Evolutionary conservation across 208 protist species (phyloP), one percentile per base, ranked within the genome.

Genomic region (Acanthamoeba sp.): DNA sequence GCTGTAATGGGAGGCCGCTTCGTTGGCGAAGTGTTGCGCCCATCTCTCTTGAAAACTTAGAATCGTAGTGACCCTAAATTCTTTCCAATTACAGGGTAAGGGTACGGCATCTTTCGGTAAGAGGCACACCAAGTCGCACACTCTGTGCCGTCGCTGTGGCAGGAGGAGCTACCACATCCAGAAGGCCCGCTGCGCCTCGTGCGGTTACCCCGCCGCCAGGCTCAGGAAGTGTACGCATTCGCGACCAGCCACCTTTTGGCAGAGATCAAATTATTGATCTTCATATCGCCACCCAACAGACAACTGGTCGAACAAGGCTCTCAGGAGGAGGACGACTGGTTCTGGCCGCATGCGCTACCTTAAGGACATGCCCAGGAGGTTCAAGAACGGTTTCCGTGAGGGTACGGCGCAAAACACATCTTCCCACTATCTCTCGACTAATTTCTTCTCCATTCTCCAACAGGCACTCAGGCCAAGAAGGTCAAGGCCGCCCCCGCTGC

Each of bases 301-400:
- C 97, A 99, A 99, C 97, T 99, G 99, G 99, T 97, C 96, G 73
- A 96, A 98, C 57, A 99, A 99, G 98, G 98, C 99, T 91, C 98
- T 99, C 95, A 99, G 99, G 97, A 98, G 99, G 96, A 98, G 99
- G 94, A 99, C 98, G 73, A 99, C 98, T 57, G 99, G 99, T 95
- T 99, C 99, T 82, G 99, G 99, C 93, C 98, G 99, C 97, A 99
- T 98, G 97, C 96, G 98, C 95, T 98, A 99, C 98, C 96, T 99
- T 40, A 99, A 99, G 97, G 94, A 96, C 64, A 98, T 99, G 59
- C 98, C 99, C 97, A 98, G 98, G 96, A 98, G 98, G 94, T 99
- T 99, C 97, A 98, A 98, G 94, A 99, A 99, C 97, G 98, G 99
- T 96, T 99, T 99, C 99, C 96, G 96, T 62, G 95, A 97, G 85